A percentile compares a stretch with the other conserved stretches of the same genome.
Evolutionary conservation across 768 basidiomycete species (phyloP).

Genomic region (Lentinula guzmanii): DNA sequence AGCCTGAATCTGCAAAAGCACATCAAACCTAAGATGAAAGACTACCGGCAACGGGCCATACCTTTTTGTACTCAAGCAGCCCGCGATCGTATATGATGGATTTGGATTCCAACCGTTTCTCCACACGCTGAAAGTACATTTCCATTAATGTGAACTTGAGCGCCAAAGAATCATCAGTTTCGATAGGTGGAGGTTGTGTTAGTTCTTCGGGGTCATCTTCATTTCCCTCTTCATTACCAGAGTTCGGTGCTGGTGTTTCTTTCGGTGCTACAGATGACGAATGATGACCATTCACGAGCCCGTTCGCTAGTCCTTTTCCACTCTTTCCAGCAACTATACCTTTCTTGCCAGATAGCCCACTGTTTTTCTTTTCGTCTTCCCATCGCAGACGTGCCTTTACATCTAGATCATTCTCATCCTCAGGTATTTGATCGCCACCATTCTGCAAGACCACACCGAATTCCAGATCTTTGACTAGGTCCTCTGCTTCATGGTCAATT

Average conservation of each 20-base stretch:
- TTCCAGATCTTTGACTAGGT: conserved; percentile 91
- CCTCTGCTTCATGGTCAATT: conserved; percentile 94
- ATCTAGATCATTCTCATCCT: conserved; percentile 74
- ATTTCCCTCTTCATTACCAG: conserved; percentile 41
- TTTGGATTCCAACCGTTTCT: conserved; percentile 81
- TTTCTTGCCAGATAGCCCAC: conserved; percentile 11
- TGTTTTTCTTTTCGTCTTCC: conserved; percentile 39
- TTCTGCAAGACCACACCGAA: conserved; percentile 85
- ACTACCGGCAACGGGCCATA: conserved; percentile 23
- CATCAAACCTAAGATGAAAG: background rate
- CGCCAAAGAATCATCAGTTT: conserved; percentile 75
- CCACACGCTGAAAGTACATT: conserved; percentile 86
- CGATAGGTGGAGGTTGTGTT: conserved; percentile 70
- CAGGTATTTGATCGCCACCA: conserved; percentile 76
- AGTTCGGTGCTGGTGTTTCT: conserved; percentile 18
- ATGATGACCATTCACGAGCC: conserved; percentile 39
- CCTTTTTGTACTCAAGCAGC: conserved; percentile 92
- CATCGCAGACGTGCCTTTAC: conserved; percentile 52
- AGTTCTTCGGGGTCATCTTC: conserved; percentile 64
- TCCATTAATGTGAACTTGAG: conserved; percentile 89
- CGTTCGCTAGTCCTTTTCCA: conserved; percentile 35
- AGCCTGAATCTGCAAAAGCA: conserved; percentile 67
- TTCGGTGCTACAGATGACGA: background rate
- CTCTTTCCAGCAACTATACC: conserved; percentile 27
- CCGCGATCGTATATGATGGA: conserved; percentile 89